Evolutionary conservation across 2,329 filamentous ascomycete genomes (phyloP), one percentile per base, ranked within the genome.

Genomic region (Beauveria varroae): DNA sequence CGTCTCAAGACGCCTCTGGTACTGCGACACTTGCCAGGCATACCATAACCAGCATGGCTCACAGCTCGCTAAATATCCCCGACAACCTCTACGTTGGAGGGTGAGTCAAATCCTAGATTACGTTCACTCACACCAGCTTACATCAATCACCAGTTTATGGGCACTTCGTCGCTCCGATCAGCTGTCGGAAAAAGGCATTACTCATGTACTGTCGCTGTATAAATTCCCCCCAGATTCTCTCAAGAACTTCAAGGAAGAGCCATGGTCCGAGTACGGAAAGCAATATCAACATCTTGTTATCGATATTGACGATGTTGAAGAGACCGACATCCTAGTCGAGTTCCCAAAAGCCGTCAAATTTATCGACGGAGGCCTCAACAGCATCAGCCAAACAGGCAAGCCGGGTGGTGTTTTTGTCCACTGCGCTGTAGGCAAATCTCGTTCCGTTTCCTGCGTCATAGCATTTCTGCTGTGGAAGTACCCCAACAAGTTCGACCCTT

Each of bases 381-480:
- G 64, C 49, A 28, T 52, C 57, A 62, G 51, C 20, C 18, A 57
- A 20, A 22, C 24, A 12, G 62, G 53, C 46, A 20, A 63, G 51
- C 65, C 62, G 63, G 76, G 76, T 30, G 81, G 75, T 16, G 81
- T 86, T 30, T 81, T 81, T 61, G 82, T 86, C 10, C 80, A 83
- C 76, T 96, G 95, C 81, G 93, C 92, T 24, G 96, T 96, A 86
- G 95, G 95, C 58, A 96, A 96, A 76, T 97, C 93, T 40, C 90
- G 95, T 63, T 98, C 93, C 53, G 90, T 93, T 66, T 88, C 91
- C 37, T 85, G 90, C 66, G 83, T 91, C 60, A 83, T 96, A 62
- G 93, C 95, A 64, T 98, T 93, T 74, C 79, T 98, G 56, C 88
- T 98, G 65, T 86, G 84, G 74, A 83, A 82, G 67, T 80, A 85